Base-by-base conservation (phyloP, 768 basidiomycete genomes). In the Kwoniella dejecticola region DNA sequence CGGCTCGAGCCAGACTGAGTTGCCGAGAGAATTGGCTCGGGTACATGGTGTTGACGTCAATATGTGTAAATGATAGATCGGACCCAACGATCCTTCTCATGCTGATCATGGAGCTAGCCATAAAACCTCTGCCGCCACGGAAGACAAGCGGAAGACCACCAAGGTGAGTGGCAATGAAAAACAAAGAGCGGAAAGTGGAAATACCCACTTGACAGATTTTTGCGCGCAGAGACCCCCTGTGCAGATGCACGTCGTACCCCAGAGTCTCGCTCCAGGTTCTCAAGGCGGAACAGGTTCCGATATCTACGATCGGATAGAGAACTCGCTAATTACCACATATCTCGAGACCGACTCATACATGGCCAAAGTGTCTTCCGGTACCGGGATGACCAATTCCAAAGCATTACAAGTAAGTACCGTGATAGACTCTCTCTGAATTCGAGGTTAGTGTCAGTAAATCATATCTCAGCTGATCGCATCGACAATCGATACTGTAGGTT, bases 301-400 rank as follows among this genome's bases (percentile, higher is more conserved):
- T 31, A 52, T 65, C 1, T 61, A 61, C 47, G 60, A 63, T 42
- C 57, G 57, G 12, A 68, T 66, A 44, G 66, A 70, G 29, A 70
- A 70, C 49, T 68, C 60, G 7, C 44, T 75, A 11, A 59, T 67
- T 6, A 31, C 53, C 3, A 54, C 30, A 12, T 66, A 67, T 45
- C 23, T 69, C 1, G 64, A 71, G 19, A 61, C 33, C 3, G 74
- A 76, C 23, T 69, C 66, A 11, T 79, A 73, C 46, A 67, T 72
- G 60, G 70, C 74, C 2, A 71, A 65, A 57, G 70, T 71, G 33
- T 50, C 31, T n/a, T 24, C 62, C 23, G 63, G 57, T 17, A 62
- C 60, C 0, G 62, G 65, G 6, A 77, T 75, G 73, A 79, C 77
- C 10, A 79, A 79, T 49, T 57, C 60, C 12, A 72, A 72, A 44